Evolutionary conservation across 768 basidiomycete genomes (phyloP), one percentile per base, ranked within the genome.

Genomic region (Pleurotus eryngii): DNA sequence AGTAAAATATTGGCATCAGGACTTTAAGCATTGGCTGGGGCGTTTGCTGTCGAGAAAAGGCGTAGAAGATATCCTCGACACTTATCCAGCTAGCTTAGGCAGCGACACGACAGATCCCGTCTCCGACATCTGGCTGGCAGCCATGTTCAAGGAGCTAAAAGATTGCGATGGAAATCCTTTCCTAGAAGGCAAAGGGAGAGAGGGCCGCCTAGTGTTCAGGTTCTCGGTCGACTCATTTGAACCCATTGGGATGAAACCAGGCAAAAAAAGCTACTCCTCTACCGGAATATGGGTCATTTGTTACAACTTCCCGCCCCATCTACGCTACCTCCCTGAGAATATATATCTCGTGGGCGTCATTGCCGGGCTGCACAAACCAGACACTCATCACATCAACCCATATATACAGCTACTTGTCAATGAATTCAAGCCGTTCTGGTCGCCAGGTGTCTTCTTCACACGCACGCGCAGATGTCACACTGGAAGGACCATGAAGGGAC

Each of bases 21-120:
- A 56, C 2, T 18, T 70, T 3, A 65, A 66, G 47, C 24, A 59
- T 2, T 70, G 70, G 68, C n/a, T 70, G 3, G 68, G 64, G 1
- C 60, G 65, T 3, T 24, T 71, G 4, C 48, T 70, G 1, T 68
- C 66, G 5, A 43, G 69, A 7, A 64, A 61, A 26, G 67, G 64
- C 1, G 66, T 70, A 14, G 68, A 69, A 46, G 64, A 67, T 11
- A 46, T 62, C 12, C 53, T 69, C 8, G 61, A 68, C 3, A 49
- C 49, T 7, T 63, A 58, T 54, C 64, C 60, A 15, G 48, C 48
- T 22, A 22, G 20, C n/a, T 45, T 4, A 24, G 9, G 20, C n/a
- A 7, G 37, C 15, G 37, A 53, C 46, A 2, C 27, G 24, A n/a
- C n/a, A 5, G 5, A 17, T n/a, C n/a, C 42, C n/a, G 42, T 45